Conservation (phyloP, 495 filamentous ascomycete species). For the Filosporella fistucella region DNA sequence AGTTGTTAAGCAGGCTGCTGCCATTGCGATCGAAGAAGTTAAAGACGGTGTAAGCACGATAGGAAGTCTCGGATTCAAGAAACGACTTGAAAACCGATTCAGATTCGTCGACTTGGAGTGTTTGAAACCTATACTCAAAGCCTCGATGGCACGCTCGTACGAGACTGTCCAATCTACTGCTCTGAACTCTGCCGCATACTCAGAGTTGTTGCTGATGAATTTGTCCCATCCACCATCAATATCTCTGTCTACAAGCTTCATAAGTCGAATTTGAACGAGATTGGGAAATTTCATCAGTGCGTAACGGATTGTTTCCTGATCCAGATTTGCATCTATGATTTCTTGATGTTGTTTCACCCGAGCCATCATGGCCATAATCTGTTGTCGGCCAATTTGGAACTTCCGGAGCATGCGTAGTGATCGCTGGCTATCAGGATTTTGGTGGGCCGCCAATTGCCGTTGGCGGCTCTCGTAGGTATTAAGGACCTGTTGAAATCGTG, state of each 20-base stretch:
- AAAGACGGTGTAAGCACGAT: slow-evolving; percentile 42
- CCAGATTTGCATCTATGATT: not conserved
- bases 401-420: no score
- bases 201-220: not conserved
- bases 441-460: no score
- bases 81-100: slow-evolving; percentile 54
- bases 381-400: no score
- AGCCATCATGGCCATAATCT: no score
- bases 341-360: no score
- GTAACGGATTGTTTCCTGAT: not conserved
- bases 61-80: slow-evolving; percentile 58
- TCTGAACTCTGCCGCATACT: slow-evolving; percentile 2
- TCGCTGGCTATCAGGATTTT: no score
- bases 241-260: slow-evolving; percentile 21
- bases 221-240: not conserved
- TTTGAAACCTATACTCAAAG: slow-evolving; percentile 52
- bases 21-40: slow-evolving; percentile 39
- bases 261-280: slow-evolving; percentile 62
- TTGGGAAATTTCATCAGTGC: slow-evolving; percentile 51
- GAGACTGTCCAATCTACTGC: slow-evolving; percentile 50
- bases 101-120: slow-evolving; percentile 46
- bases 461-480: no score
- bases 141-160: slow-evolving; percentile 57
- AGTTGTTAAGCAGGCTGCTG: slow-evolving; percentile 53
- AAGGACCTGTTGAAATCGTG: no score